phyloP scores from a whole-genome alignment of 23 red algal genomes.

The Agarophyton chilense region DNA sequence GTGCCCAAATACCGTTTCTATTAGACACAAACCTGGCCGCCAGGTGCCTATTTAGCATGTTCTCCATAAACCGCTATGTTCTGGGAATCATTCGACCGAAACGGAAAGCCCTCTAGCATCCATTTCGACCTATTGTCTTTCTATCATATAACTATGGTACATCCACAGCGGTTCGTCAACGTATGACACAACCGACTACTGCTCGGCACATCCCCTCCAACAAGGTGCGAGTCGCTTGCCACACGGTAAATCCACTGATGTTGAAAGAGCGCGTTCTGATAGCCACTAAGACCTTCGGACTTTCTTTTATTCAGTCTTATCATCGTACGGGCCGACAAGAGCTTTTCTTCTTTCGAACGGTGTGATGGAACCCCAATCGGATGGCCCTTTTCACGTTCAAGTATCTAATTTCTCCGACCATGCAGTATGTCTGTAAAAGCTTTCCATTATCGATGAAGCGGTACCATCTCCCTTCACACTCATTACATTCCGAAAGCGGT shows the following conservation, averaged over 20 bases:
- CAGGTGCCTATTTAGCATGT: neutral
- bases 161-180: neutral
- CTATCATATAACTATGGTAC: neutral
- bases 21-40: neutral
- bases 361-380: neutral
- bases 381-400: neutral
- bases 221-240: slow-evolving; percentile 22
- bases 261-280: neutral
- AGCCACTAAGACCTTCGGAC: slow-evolving; percentile 3
- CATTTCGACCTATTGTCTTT: neutral
- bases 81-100: neutral
- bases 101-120: neutral
- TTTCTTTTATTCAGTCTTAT: neutral
- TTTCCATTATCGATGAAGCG: slow-evolving; percentile 8
- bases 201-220: neutral
- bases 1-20: neutral
- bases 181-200: neutral
- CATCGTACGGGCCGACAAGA: neutral
- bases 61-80: neutral
- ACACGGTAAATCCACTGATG: slow-evolving; percentile 3
- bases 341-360: slow-evolving; percentile 11
- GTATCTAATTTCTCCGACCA: slow-evolving; percentile 1
- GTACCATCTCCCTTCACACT: neutral
- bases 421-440: neutral
- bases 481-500: neutral